Conservation (phyloP, 306 rosid genomes). For the Casuarina equisetifolia region DNA sequence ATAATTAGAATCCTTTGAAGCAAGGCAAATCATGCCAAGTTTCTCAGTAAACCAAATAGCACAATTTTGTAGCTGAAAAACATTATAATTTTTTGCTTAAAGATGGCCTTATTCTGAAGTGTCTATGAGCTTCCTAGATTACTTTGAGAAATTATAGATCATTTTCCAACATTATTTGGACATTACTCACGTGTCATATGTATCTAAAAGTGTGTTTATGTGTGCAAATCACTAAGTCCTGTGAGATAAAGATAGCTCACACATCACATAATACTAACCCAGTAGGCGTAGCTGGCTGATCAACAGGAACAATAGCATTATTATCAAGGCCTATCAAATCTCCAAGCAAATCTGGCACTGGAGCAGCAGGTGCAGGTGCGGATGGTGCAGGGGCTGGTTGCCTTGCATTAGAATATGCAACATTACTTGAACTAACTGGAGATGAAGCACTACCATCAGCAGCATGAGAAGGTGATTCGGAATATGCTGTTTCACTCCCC, state of each 20-base stretch:
- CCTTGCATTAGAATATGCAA: conserved; percentile 48
- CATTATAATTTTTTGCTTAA: neutral
- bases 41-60: conserved; percentile 9
- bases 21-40: conserved; percentile 3
- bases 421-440: conserved; percentile 41
- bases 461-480: conserved; percentile 62
- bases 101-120: neutral
- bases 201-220: no score
- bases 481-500: conserved; percentile 76
- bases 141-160: neutral
- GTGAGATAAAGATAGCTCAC: conserved; percentile 2
- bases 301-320: conserved; percentile 71
- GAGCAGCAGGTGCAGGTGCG: conserved; percentile 56
- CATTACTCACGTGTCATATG: neutral
- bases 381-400: conserved; percentile 47
- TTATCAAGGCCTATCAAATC: conserved; percentile 88
- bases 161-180: neutral
- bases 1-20: conserved; percentile 17
- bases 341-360: conserved; percentile 93
- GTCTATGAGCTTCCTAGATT: neutral
- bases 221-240: neutral
- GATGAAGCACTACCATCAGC: conserved; percentile 66
- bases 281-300: conserved; percentile 70
- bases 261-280: conserved; percentile 56
- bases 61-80: conserved; percentile 1